phyloP scores from a whole-genome alignment of 352 stramenopile species.

The Phytophthora aleatoria region DNA sequence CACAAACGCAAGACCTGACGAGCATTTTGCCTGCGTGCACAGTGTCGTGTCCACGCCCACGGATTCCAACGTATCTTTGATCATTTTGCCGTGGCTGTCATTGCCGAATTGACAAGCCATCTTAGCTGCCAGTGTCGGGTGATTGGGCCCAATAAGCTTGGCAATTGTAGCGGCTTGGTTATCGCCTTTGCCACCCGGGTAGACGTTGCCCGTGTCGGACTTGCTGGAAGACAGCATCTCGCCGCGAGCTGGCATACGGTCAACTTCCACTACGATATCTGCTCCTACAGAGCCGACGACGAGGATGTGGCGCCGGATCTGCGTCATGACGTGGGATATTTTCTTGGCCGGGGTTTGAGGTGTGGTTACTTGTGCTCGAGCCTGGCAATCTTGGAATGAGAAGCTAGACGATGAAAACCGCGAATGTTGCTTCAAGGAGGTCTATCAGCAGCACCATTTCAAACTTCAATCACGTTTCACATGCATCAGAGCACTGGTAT shows the following conservation, averaged over 20 bases:
- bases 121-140: constrained; percentile 27
- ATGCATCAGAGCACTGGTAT: background rate
- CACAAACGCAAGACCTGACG: constrained; percentile 71
- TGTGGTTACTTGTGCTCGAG: background rate
- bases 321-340: constrained; percentile 12
- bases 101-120: constrained; percentile 29
- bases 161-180: constrained; percentile 68
- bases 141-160: constrained; percentile 32
- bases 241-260: constrained; percentile 26
- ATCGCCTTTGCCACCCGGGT: constrained; percentile 70
- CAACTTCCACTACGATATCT: background rate
- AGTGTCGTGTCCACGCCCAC: constrained; percentile 43
- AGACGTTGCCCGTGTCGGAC: constrained; percentile 53
- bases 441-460: constrained; percentile 1
- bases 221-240: constrained; percentile 59
- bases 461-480: constrained; percentile 6
- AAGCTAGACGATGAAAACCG: background rate
- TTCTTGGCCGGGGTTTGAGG: background rate
- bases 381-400: constrained; percentile 10
- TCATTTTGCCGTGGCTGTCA: background rate
- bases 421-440: background rate
- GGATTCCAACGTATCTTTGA: constrained; percentile 17
- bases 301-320: background rate
- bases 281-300: background rate
- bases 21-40: constrained; percentile 40